Evolutionary conservation across 2,329 filamentous ascomycete genomes (phyloP).

Genomic region (Lomentospora prolificans): DNA sequence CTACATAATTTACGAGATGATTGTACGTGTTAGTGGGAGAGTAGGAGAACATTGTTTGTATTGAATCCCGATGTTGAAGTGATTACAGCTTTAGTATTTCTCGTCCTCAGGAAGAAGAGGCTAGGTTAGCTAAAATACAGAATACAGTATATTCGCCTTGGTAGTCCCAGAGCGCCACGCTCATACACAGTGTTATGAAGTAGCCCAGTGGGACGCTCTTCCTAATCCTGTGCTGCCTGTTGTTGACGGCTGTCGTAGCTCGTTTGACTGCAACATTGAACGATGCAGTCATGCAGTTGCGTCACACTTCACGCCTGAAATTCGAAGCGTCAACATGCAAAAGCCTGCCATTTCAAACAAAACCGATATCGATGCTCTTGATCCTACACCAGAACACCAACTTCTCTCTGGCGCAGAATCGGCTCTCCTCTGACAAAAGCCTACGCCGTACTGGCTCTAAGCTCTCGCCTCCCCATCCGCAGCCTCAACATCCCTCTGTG

Average conservation of each 20-base stretch:
- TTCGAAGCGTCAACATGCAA: not conserved
- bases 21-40: too few relatives aligned
- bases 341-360: not conserved
- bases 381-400: not conserved
- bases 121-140: too few relatives aligned
- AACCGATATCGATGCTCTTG: not conserved
- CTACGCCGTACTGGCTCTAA: not conserved
- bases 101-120: too few relatives aligned
- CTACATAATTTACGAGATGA: too few relatives aligned
- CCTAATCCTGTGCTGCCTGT: not conserved
- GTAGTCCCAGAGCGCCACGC: too few relatives aligned
- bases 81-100: too few relatives aligned
- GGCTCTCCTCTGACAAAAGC: not conserved
- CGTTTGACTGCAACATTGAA: too few relatives aligned
- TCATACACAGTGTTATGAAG: too few relatives aligned
- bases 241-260: not conserved
- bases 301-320: not conserved
- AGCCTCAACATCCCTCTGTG: not conserved
- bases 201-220: too few relatives aligned
- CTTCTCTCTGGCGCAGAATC: not conserved
- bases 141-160: not conserved
- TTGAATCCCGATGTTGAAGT: too few relatives aligned
- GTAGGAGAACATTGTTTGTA: too few relatives aligned
- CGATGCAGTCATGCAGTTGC: slow-evolving; percentile 2
- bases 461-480: not conserved